Base-by-base conservation (phyloP, 495 filamentous ascomycete species). In the Jackrogersella minutella region DNA sequence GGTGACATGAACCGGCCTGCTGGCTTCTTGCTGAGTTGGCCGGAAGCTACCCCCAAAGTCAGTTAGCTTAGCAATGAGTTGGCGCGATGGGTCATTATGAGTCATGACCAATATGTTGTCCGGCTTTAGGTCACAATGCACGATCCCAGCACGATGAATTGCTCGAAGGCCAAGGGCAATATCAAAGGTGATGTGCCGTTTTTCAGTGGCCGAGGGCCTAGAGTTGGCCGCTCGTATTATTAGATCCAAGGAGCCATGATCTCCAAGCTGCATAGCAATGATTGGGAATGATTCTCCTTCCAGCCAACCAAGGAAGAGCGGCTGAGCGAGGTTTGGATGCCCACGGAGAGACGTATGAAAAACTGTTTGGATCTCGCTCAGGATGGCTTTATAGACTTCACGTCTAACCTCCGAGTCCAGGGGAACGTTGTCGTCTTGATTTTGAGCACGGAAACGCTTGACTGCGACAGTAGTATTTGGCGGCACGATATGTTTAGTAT, bases 41-140 rank as follows among this genome's bases (percentile, higher is more conserved):
- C n/a, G 43, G 43, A 26, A 47, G 22, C 43, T 47, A 28, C 43
- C 43, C 22, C 43, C 43, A 13, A 47, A 47, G 26, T 47, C 43
- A 17, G 43, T 24, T n/a, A 47, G 21, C 19, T 47, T 47, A 10
- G 43, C 43, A 13, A 47, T 47, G 10, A 26, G 43, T 9, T 26
- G 43, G 11, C 43, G 43, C 2, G 19, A 24, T 26, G 17, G 43
- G 19, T 28, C 43, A 19, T 26, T 19, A 10, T 47, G 17, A 22
- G 43, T 26, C 43, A 47, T 47, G 17, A 47, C 17, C 21, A 47
- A 24, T 22, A 47, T 26, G 21, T 47, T 47, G 21, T 47, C 21
- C 10, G 43, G 19, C 10, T 47, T 47, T 8, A 47, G 43, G 10
- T 47, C 43, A 13, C 43, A 16, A 28, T 47, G 43, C 8, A 22